Evolutionary conservation across 2,329 filamentous ascomycete genomes (phyloP), one percentile per base, ranked within the genome.

Genomic region (Lecanosticta acicola): DNA sequence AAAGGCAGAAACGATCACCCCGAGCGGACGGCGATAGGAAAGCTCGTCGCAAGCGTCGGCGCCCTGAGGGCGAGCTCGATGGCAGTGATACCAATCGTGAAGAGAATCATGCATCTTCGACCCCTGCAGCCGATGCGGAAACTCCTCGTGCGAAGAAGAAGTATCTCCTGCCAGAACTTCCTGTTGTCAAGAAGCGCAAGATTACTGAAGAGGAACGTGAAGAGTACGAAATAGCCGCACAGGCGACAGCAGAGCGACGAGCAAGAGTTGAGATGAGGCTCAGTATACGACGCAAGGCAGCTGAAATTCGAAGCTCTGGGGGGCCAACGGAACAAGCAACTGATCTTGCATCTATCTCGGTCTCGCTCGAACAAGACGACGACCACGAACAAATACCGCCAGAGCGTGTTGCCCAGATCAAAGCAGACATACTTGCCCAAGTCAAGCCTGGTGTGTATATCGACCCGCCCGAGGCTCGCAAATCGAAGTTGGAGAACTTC

Each of bases 401-500:
- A 32, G 46, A 51, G 7, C 57, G 57, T 18, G 49, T 62, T 10
- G 53, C 56, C 29, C 45, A 55, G 17, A 53, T 63, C 13, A 56
- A 64, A 26, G 52, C 56, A 4, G 55, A 59, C 8, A 60, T 68
- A n/a, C 48, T 60, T 19, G 52, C 55, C n/a, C 61, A 61, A 20
- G 41, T 55, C 7, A 50, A 54, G 3, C 62, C 68, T 29, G 70
- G 70, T 0, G 43, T 74, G 1, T 72, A 71, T 48, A 58, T 73
- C 42, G 68, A 74, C 46, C 69, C 70, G n/a, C 68, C 67, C 18
- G 68, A 68, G 13, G 70, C 67, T n/a, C 58, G 54, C 11, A 57
- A 57, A 14, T 32, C 52, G 19, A 62, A 65, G 38, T 33, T 43
- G 46, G 37, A 64, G 54, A 47, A 56, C 56, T 49, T 55, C 18